Base-by-base conservation (phyloP, 2,329 filamentous ascomycete species). In the Colletotrichum paranaense region DNA sequence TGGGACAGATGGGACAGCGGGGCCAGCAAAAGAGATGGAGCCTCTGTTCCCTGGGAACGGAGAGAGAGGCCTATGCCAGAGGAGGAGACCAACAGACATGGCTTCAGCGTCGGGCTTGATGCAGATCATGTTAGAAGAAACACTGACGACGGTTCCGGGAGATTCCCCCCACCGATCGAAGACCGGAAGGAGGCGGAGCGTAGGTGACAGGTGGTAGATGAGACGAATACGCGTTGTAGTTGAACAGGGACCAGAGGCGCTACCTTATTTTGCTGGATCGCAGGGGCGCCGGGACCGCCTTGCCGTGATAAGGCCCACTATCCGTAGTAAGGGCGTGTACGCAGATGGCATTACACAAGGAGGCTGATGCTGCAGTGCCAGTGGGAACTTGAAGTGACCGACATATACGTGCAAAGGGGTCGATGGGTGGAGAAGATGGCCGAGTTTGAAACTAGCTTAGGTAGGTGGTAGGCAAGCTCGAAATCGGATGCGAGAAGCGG, bases 181-280 rank as follows among this genome's bases (percentile, higher is more conserved):
- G 73, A 77, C 76, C 76, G 73, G 75, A 78, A 76, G 77, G 68
- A 76, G 76, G 68, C 72, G 73, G 77, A 76, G 73, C 72, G 68
- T 62, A 73, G 65, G 72, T 74, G 72, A 74, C 72, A 74, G 72
- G 62, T 67, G 62, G 58, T 59, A 78, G 64, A 76, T 78, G 76
- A 78, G 77, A 79, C 77, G 76, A 73, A 75, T 72, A 74, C 66
- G 68, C 38, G 63, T 63, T 74, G 68, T 60, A 52, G 49, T 66
- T 9, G 38, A 56, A 60, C 62, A 74, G 52, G 57, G 75, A 57
- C 60, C 53, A 59, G 68, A 67, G 38, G 62, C 57, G 52, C 63
- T 71, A 74, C 72, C 68, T 72, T 72, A 74, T 62, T 72, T 68
- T 42, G 32, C 22, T 62, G 71, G 67, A 65, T 46, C 67, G 49